These are phyloP conservation scores for Ophiocordyceps sinensis DNA, from an alignment of 2,329 filamentous ascomycete species.

Conservation along the genomic window DNA sequence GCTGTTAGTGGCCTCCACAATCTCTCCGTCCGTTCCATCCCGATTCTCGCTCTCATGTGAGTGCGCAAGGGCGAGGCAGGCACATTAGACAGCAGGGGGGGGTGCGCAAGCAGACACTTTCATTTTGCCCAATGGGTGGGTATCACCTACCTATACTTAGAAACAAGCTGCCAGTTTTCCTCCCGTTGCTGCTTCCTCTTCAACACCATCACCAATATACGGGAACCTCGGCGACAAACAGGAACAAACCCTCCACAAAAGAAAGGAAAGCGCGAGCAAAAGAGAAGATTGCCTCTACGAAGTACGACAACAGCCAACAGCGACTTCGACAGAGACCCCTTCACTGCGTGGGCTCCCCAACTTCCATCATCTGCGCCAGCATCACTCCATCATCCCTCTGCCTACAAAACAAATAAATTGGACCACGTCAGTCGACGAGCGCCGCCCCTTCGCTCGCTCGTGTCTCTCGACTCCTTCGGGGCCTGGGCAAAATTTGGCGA, in stretches of 20 bases:
- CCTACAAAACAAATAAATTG: neutral
- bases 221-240: neutral
- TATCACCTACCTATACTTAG: no score
- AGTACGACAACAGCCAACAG: no score
- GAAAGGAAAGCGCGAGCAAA: neutral
- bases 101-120: no score
- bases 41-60: neutral
- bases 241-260: neutral
- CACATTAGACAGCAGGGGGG: neutral
- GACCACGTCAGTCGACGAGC: conserved; percentile 1
- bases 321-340: neutral
- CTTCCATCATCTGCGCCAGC: neutral
- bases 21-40: neutral
- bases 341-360: neutral
- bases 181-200: neutral
- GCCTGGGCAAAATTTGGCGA: neutral
- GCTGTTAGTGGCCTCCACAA: neutral
- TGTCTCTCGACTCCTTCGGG: neutral
- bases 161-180: neutral
- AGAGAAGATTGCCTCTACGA: neutral
- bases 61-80: neutral
- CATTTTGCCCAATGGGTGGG: no score
- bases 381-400: neutral
- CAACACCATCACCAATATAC: neutral
- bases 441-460: neutral